phyloP scores from a whole-genome alignment of 768 basidiomycete species.

The Leucosporidium creatinivorum region DNA sequence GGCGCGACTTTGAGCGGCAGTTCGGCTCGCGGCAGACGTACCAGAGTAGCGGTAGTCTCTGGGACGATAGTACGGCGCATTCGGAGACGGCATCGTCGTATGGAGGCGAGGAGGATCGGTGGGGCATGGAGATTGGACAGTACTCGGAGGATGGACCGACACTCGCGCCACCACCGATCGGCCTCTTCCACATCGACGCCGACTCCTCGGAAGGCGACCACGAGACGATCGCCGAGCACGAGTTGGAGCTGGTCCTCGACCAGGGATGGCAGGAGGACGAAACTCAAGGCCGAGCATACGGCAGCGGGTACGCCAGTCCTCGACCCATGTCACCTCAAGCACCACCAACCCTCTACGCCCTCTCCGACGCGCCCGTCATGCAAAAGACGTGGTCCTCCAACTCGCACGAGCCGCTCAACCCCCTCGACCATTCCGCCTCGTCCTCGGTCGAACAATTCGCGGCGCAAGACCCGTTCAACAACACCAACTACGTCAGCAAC shows the following conservation, averaged over 20 bases:
- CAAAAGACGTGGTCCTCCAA: slow-evolving; percentile 3
- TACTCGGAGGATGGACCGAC: slow-evolving; percentile 28
- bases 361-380: slow-evolving; percentile 26
- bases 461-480: background rate
- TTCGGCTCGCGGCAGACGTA: slow-evolving; percentile 41
- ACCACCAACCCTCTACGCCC: slow-evolving; percentile 13
- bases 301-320: background rate
- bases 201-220: slow-evolving; percentile 13
- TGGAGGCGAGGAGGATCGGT: slow-evolving; percentile 87
- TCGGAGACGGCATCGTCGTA: slow-evolving; percentile 36
- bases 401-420: slow-evolving; percentile 7
- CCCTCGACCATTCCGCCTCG: slow-evolving; percentile 7
- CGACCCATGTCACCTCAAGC: background rate
- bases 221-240: slow-evolving; percentile 24
- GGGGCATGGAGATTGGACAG: slow-evolving; percentile 72
- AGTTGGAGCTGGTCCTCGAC: slow-evolving; percentile 30
- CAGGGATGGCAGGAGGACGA: slow-evolving; percentile 23
- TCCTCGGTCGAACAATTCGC: slow-evolving; percentile 7
- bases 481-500: background rate
- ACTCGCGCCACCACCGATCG: slow-evolving; percentile 16
- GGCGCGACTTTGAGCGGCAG: slow-evolving; percentile 68
- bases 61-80: slow-evolving; percentile 32
- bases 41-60: slow-evolving; percentile 50
- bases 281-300: slow-evolving; percentile 10
- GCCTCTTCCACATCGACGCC: slow-evolving; percentile 29